Base-by-base conservation (phyloP, 164 flowering plant genomes). In the Vitis riparia region DNA sequence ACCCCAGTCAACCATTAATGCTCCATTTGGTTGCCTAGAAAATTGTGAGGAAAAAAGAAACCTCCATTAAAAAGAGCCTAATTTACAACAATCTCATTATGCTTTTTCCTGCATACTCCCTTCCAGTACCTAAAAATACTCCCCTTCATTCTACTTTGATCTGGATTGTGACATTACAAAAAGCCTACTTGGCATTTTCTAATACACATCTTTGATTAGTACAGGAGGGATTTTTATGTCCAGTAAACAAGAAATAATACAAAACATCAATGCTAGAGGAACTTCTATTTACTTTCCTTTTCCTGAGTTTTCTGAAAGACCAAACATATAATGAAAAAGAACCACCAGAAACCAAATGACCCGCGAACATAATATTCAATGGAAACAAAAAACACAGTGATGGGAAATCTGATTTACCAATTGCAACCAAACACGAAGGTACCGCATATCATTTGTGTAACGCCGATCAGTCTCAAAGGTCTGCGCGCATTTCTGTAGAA, bases 341-440 rank as follows among this genome's bases (percentile, higher is more conserved):
- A 50, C 23, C 23, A 65, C 11, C 51, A 50, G 49, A 52, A 49
- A 1, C 32, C 2, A 8, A 63, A 16, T 7, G 4, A 53, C 57
- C 8, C 17, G 51, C 30, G 8, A 62, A 32, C 15, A 5, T 0
- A 37, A 2, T 32, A 23, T 27, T 3, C 51, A 19, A 55, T 48
- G 30, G 52, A 70, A 23, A 19, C 10, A 65, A 58, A 47, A n/a
- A 30, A 8, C 48, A 48, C 16, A 11, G 5, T 37, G 29, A 49
- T 3, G 68, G 14, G n/a, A 1, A 14, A 10, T 12, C 1, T 15
- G 17, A 52, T 51, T 78, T 90, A 95, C 99, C 94, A 95, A 69
- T 75, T 89, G 91, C 65, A 93, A 76, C 98, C 98, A 95, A 72
- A 93, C 89, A n/a, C 91, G 89, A 67, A 95, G 72, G 71, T 88